These are phyloP conservation scores for Oryza nivara DNA, from an alignment of 176 grass and related monocot species.

Conservation along the genomic window DNA sequence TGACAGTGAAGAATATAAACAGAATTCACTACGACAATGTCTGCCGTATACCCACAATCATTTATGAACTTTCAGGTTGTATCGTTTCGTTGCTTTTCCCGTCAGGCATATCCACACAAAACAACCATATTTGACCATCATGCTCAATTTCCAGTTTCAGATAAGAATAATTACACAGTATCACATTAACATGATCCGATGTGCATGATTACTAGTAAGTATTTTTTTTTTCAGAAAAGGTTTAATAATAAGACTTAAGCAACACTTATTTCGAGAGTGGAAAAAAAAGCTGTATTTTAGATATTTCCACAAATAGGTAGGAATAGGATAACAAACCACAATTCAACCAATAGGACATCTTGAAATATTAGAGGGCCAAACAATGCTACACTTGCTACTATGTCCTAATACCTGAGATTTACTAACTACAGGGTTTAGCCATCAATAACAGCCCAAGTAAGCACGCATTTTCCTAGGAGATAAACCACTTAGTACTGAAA, in stretches of 20 bases:
- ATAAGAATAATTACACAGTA: background rate
- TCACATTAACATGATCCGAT: background rate
- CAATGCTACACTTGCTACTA: background rate
- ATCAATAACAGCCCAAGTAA: background rate
- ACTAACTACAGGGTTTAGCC: slow-evolving; percentile 6
- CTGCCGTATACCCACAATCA: background rate
- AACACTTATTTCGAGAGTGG: background rate
- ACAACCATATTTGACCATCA: background rate
- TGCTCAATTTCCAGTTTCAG: background rate
- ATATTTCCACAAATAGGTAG: background rate
- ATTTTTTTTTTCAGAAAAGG: background rate
- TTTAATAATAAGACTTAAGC: background rate
- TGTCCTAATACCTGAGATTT: background rate
- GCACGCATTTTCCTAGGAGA: background rate
- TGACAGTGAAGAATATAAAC: background rate
- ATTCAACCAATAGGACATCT: background rate
- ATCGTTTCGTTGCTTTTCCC: background rate
- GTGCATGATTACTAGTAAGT: background rate
- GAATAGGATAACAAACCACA: background rate
- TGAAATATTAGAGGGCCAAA: background rate
- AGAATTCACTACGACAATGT: background rate
- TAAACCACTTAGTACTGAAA: background rate
- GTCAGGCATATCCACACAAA: background rate
- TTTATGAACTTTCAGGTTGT: background rate
- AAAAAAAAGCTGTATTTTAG: background rate